A percentile compares a stretch with the other conserved stretches of the same genome.
phyloP scores from a whole-genome alignment of 2,329 filamentous ascomycete species.

The Xylariales sp. region DNA sequence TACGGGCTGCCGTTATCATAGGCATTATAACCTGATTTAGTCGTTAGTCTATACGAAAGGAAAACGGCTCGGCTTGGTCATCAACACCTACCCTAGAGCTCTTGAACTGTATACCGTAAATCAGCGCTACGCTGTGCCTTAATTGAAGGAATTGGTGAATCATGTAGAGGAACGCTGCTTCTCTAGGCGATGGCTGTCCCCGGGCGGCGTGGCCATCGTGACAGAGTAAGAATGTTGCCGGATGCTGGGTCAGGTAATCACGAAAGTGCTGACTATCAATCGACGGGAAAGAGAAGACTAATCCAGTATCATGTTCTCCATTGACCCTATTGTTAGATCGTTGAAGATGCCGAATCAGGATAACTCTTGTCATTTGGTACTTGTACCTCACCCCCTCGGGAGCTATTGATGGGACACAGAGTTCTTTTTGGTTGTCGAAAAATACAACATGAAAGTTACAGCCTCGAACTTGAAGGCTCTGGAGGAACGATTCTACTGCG shows the following conservation, averaged over 20 bases:
- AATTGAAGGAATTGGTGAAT: constrained; percentile 34
- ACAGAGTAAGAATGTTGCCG: constrained; percentile 75
- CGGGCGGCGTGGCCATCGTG: constrained; percentile 66
- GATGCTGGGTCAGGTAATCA: constrained; percentile 64
- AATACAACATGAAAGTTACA: constrained; percentile 80
- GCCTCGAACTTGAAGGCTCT: constrained; percentile 68
- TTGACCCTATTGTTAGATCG: neutral
- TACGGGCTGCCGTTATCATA: constrained; percentile 26
- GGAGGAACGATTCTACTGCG: constrained; percentile 74
- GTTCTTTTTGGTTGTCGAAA: constrained; percentile 66
- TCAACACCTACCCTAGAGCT: constrained; percentile 38
- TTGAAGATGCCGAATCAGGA: constrained; percentile 72
- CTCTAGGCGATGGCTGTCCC: neutral
- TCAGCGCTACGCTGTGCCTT: constrained; percentile 34
- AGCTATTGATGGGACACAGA: constrained; percentile 64
- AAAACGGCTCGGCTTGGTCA: neutral
- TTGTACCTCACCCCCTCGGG: constrained; percentile 53
- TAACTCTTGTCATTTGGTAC: constrained; percentile 70
- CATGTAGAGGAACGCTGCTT: constrained; percentile 32
- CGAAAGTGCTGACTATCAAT: constrained; percentile 62
- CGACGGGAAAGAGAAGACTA: constrained; percentile 56
- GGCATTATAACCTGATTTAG: constrained; percentile 25
- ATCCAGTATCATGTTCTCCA: constrained; percentile 52
- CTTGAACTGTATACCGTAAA: constrained; percentile 33
- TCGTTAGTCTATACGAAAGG: constrained; percentile 11